Evolutionary conservation across 2,329 filamentous ascomycete genomes (phyloP), one percentile per base, ranked within the genome.

Genomic region (Hirsutella thompsonii): DNA sequence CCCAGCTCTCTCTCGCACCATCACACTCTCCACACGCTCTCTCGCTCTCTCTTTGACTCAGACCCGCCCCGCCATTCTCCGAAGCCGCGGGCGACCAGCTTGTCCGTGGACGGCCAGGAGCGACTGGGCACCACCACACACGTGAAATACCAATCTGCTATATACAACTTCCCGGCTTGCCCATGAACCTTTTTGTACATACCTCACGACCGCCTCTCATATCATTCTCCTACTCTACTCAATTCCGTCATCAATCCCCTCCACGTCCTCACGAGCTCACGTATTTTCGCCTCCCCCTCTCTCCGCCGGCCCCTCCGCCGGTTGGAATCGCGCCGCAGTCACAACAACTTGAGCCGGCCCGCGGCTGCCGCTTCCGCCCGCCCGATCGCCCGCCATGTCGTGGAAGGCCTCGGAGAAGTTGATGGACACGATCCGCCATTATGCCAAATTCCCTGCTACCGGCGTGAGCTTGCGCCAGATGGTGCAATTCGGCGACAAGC

Each of bases 371-470:
- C 40, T 37, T 43, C 42, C 42, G 4, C 29, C 21, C 30, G 35
- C 30, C 37, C 20, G 30, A 11, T 29, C 43, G 45, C 49, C 54
- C 55, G 52, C 49, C 62, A 95, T 95, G 89, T 84, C 84, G 71
- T 96, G 90, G 90, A 94, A 82, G 70, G 83, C 81, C 61, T 83
- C 84, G 48, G 83, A 89, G 64, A 76, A 78, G 68, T 67, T 96
- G 79, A 92, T 94, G 86, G 83, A 92, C 55, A 94, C 84, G 70
- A 95, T 95, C 81, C 80, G 83, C 64, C 88, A 95, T 68, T 95
- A 95, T 75, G 86, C 88, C 62, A 87, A 80, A 65, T 98, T 96
- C 64, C 92, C 92, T 49, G 92, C 92, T 46, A 98, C 92, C 13
- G 92, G 92, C 55, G 85, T 93, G 55, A 95, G 89, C 60, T 73